Evolutionary conservation across 257 asterid species (phyloP).

Genomic region (Lycium ferocissimum): DNA sequence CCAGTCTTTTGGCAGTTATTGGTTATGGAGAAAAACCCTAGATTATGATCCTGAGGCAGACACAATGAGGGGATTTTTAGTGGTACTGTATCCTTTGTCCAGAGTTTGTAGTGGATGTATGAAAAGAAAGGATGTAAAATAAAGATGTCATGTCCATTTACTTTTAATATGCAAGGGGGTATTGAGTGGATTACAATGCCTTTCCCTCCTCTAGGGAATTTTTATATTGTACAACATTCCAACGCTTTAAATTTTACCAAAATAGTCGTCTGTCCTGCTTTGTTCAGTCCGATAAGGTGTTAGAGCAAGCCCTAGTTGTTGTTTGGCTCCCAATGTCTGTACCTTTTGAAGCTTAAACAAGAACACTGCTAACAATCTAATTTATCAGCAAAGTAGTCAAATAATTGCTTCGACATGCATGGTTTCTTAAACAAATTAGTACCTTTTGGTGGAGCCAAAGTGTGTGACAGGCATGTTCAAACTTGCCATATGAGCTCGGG

Average conservation of each 20-base stretch:
- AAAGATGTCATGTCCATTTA: neutral
- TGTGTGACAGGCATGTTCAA: constrained; percentile 3
- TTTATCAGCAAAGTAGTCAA: neutral
- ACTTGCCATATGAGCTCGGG: constrained; percentile 18
- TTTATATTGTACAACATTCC: neutral
- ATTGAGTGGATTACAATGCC: neutral
- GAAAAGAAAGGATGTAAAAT: neutral
- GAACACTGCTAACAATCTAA: neutral
- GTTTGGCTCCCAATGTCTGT: neutral
- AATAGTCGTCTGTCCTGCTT: neutral
- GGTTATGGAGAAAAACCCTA: constrained; percentile 14
- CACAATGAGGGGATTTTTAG: neutral
- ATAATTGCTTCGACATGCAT: neutral
- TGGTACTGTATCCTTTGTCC: constrained; percentile 2
- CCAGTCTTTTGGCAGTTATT: neutral
- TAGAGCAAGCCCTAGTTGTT: neutral
- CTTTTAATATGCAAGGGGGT: neutral
- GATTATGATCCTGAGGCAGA: constrained; percentile 8
- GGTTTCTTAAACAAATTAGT: neutral
- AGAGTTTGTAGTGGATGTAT: neutral
- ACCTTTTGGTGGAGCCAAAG: constrained; percentile 23
- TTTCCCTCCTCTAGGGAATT: neutral
- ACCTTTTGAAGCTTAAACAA: constrained; percentile 9
- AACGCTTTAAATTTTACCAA: neutral
- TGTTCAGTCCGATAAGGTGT: constrained; percentile 16